Percentiles rank a stretch among this genome's conserved stretches.
phyloP scores from a whole-genome alignment of 495 filamentous ascomycete genomes.

The Neurospora sp. region DNA sequence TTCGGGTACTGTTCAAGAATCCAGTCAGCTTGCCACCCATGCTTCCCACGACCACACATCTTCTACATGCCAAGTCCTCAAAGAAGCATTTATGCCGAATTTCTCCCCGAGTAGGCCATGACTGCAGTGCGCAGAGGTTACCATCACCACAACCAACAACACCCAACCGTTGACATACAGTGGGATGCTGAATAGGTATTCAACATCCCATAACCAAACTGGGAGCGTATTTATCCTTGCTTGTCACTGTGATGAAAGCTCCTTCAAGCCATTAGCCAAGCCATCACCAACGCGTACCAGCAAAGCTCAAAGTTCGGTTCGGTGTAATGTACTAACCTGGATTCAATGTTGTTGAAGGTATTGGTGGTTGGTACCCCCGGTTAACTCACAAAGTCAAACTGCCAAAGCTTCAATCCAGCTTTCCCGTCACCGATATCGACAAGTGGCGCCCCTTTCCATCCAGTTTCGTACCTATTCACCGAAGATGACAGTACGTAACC shows the following conservation, averaged over 20 bases:
- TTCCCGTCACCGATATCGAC: background rate
- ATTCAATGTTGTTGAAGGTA: background rate
- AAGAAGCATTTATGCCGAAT: background rate
- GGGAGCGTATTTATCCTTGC: background rate
- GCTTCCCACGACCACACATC: background rate
- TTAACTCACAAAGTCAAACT: too few relatives aligned
- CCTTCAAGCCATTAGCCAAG: background rate
- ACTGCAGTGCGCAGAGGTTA: background rate
- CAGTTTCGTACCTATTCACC: background rate
- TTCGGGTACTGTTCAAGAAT: background rate
- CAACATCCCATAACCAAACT: background rate
- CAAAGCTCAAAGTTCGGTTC: background rate
- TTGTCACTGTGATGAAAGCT: background rate
- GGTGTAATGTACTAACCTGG: background rate
- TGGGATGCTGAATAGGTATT: background rate
- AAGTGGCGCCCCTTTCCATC: background rate
- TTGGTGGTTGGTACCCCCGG: too few relatives aligned
- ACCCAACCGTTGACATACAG: background rate
- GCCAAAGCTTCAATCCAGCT: too few relatives aligned
- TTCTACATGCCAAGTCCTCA: background rate
- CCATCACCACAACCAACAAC: background rate
- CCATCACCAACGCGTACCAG: background rate
- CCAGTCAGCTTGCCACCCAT: background rate
- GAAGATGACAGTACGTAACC: background rate
- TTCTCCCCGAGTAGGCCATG: background rate